Evolutionary conservation across 2,329 filamentous ascomycete species (phyloP).

Genomic region (Emergomyces orientalis): DNA sequence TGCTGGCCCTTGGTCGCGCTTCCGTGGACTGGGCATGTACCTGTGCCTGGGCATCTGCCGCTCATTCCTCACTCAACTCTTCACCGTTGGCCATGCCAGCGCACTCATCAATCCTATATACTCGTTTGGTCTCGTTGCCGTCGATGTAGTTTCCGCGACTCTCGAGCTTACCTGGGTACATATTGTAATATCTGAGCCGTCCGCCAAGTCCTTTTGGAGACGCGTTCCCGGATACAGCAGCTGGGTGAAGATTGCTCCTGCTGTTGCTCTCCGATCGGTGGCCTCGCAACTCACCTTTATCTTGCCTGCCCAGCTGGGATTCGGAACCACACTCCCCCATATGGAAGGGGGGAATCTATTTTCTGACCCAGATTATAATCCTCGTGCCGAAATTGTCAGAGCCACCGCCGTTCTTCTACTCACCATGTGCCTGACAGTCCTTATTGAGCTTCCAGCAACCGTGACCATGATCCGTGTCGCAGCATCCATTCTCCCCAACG

Average conservation of each 20-base stretch:
- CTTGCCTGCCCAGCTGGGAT: slow-evolving; percentile 37
- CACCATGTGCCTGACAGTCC: slow-evolving; percentile 40
- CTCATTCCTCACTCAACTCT: slow-evolving; percentile 35
- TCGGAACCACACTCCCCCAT: slow-evolving; percentile 40
- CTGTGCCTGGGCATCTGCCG: slow-evolving; percentile 41
- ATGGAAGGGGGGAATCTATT: slow-evolving; percentile 25
- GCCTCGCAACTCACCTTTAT: slow-evolving; percentile 42
- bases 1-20: slow-evolving; percentile 56
- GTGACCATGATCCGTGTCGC: slow-evolving; percentile 75
- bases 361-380: slow-evolving; percentile 23
- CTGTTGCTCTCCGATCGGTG: slow-evolving; percentile 53
- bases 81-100: slow-evolving; percentile 32
- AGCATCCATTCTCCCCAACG: slow-evolving; percentile 72
- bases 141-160: slow-evolving; percentile 55
- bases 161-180: slow-evolving; percentile 75
- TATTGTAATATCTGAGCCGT: slow-evolving; percentile 66
- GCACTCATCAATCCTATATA: slow-evolving; percentile 35
- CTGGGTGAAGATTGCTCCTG: slow-evolving; percentile 62
- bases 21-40: slow-evolving; percentile 56
- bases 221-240: slow-evolving; percentile 59
- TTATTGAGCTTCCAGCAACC: slow-evolving; percentile 64
- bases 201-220: slow-evolving; percentile 53
- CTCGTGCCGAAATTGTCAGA: slow-evolving; percentile 26
- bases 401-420: slow-evolving; percentile 30
- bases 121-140: slow-evolving; percentile 46